Percentiles rank a stretch among this genome's conserved stretches.
Conservation (phyloP, 495 filamentous ascomycete genomes). For the Patellaria atrata region DNA sequence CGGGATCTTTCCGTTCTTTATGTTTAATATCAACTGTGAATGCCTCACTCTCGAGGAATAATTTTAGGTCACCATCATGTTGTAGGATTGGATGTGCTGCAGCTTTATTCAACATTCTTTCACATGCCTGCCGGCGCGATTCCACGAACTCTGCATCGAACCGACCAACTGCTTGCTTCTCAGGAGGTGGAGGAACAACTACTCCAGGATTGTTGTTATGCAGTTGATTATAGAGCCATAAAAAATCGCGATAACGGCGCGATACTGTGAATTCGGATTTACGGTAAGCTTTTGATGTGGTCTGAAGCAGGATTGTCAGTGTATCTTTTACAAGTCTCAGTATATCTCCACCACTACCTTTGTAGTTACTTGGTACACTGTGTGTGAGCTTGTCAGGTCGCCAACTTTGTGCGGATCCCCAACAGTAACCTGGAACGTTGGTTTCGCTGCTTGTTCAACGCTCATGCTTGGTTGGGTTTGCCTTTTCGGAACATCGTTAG, state of each 20-base stretch:
- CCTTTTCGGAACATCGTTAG: slow-evolving; percentile 32
- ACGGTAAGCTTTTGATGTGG: slow-evolving; percentile 88
- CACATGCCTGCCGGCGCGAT: slow-evolving; percentile 71
- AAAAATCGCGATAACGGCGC: slow-evolving; percentile 85
- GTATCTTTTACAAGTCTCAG: background rate
- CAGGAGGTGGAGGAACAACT: slow-evolving; percentile 88
- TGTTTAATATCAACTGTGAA: slow-evolving; percentile 96
- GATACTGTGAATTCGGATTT: slow-evolving; percentile 82
- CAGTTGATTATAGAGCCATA: slow-evolving; percentile 91
- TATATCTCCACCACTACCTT: slow-evolving; percentile 59
- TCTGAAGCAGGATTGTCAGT: slow-evolving; percentile 35
- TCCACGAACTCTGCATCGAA: slow-evolving; percentile 98
- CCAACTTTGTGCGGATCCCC: slow-evolving; percentile 97
- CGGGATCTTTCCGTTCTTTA: slow-evolving; percentile 83
- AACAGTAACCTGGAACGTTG: slow-evolving; percentile 79
- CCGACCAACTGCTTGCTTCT: slow-evolving; percentile 92
- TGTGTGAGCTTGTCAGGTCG: slow-evolving; percentile 90
- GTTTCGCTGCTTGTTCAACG: slow-evolving; percentile 79
- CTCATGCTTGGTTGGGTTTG: slow-evolving; percentile 69
- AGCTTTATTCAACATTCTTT: slow-evolving; percentile 94
- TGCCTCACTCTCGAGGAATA: slow-evolving; percentile 89
- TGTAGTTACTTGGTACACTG: slow-evolving; percentile 88
- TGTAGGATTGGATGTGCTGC: slow-evolving; percentile 82
- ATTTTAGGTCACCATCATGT: slow-evolving; percentile 83
- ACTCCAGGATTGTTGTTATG: slow-evolving; percentile 91